These are phyloP conservation scores for Populus hybrid DNA, from an alignment of 441 rosid genomes.

Conservation along the genomic window DNA sequence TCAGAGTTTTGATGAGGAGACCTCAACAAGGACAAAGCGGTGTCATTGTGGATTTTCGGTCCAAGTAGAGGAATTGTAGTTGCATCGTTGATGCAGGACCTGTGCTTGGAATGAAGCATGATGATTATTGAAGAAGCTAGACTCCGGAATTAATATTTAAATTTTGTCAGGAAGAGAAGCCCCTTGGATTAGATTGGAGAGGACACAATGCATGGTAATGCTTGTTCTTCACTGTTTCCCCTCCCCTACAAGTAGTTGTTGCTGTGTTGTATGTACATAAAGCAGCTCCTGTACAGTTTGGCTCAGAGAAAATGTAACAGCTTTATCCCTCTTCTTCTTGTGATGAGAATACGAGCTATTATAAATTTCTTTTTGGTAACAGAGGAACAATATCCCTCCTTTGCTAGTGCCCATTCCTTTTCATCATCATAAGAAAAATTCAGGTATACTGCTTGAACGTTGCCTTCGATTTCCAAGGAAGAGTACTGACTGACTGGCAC, in stretches of 20 bases:
- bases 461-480: too few relatives aligned
- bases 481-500: too few relatives aligned
- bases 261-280: background rate
- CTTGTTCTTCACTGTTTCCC: background rate
- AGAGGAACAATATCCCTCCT: too few relatives aligned
- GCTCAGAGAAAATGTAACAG: background rate
- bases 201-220: background rate
- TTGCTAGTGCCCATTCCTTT: too few relatives aligned
- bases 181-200: background rate
- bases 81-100: background rate
- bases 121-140: too few relatives aligned
- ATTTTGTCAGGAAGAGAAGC: background rate
- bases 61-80: conserved; percentile 77
- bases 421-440: too few relatives aligned
- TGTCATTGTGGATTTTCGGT: conserved; percentile 81
- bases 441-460: too few relatives aligned
- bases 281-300: background rate
- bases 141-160: background rate
- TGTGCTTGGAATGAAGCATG: background rate
- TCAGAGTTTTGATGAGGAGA: conserved; percentile 51
- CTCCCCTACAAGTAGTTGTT: background rate
- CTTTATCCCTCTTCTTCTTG: background rate
- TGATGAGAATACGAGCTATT: background rate
- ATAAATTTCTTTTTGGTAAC: too few relatives aligned
- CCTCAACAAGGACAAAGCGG: conserved; percentile 53